Conservation (phyloP, 2,329 filamentous ascomycete genomes). For the Calonectria hawksworthii region DNA sequence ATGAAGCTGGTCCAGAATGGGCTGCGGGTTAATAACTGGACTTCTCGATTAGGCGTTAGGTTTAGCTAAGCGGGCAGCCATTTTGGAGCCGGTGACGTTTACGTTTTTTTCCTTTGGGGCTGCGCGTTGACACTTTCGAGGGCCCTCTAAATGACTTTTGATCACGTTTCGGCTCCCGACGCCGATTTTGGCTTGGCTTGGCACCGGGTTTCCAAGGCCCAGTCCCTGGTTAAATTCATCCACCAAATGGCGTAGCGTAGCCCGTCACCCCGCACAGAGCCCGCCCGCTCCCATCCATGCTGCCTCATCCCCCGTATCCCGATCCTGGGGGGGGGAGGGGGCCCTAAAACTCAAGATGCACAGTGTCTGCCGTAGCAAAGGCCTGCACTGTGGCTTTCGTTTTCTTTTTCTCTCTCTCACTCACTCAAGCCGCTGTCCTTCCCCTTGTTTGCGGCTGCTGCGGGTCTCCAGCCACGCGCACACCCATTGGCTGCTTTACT, state of each 20-base stretch:
- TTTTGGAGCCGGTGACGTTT: not conserved
- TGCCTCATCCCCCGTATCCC: not conserved
- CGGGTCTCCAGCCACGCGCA: not conserved
- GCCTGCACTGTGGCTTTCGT: not conserved
- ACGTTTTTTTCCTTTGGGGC: no score
- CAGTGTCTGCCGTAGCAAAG: not conserved
- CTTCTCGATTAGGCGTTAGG: not conserved
- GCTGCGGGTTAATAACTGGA: not conserved
- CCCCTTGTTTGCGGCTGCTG: not conserved
- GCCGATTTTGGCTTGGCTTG: not conserved
- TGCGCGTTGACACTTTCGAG: not conserved
- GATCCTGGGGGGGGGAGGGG: conserved; percentile 1
- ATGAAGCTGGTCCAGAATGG: not conserved
- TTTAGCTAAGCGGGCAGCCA: not conserved
- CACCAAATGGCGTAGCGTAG: conserved; percentile 21
- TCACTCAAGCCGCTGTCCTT: not conserved
- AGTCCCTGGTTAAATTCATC: conserved; percentile 16
- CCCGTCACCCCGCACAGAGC: conserved; percentile 19
- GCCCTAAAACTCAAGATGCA: conserved; percentile 7
- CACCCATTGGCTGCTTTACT: not conserved
- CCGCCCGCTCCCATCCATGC: not conserved
- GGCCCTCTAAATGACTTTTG: not conserved
- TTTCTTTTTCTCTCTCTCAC: not conserved
- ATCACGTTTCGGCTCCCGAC: not conserved
- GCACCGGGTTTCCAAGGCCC: no score